These are phyloP conservation scores for Saksenaea vasiformis DNA, from an alignment of 371 early-diverging fungal species.

Conservation along the genomic window DNA sequence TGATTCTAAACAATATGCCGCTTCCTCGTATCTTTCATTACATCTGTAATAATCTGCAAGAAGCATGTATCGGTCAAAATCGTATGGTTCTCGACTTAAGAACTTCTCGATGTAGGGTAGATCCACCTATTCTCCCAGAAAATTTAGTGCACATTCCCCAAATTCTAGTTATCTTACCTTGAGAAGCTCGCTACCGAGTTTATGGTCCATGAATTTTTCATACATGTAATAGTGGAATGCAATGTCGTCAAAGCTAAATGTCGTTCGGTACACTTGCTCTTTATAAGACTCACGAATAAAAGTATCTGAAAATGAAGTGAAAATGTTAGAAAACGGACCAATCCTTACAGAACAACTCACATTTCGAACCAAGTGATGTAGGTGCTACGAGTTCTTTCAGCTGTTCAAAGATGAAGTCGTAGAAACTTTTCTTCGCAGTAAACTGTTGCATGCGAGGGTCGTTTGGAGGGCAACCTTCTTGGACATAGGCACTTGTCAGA, in stretches of 20 bases:
- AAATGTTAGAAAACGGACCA: background rate
- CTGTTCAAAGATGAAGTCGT: conserved; percentile 51
- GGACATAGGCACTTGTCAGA: conserved; percentile 41
- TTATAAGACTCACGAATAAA: conserved; percentile 11
- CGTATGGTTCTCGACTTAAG: conserved; percentile 22
- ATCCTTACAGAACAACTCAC: background rate
- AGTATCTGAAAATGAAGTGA: background rate
- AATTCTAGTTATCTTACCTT: too few species aligned
- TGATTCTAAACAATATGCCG: conserved; percentile 19
- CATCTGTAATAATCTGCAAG: conserved; percentile 30
- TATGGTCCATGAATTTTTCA: conserved; percentile 25
- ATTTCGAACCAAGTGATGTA: background rate
- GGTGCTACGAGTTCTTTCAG: conserved; percentile 23
- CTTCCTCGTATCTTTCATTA: conserved; percentile 31
- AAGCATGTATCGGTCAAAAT: conserved; percentile 26
- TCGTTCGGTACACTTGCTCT: conserved; percentile 18
- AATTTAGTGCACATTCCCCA: too few species aligned
- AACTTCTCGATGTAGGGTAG: conserved; percentile 32
- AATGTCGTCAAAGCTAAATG: conserved; percentile 25
- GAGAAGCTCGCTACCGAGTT: conserved; percentile 25
- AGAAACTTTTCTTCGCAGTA: conserved; percentile 54
- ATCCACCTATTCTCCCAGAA: conserved; percentile 2
- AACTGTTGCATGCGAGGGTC: conserved; percentile 34
- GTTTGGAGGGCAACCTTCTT: conserved; percentile 37
- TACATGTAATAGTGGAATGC: conserved; percentile 34